These are phyloP conservation scores for Termitomyces heimii DNA, from an alignment of 768 basidiomycete genomes.

Conservation along the genomic window DNA sequence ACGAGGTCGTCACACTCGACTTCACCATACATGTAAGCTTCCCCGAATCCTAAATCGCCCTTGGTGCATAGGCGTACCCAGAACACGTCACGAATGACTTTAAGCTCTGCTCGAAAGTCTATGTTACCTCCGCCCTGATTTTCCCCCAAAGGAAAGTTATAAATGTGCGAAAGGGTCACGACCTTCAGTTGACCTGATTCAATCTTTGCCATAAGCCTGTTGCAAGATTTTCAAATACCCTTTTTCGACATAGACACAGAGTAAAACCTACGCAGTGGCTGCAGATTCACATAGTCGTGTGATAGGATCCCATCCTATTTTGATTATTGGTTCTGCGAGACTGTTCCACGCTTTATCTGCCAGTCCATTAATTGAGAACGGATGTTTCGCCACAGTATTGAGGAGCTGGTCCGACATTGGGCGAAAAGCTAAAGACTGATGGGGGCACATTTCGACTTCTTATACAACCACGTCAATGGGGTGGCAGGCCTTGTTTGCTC, in stretches of 20 bases:
- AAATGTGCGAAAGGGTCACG: neutral
- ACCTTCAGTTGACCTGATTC: neutral
- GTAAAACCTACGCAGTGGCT: neutral
- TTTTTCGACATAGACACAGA: neutral
- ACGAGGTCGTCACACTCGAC: constrained; percentile 64
- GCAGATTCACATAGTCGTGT: neutral
- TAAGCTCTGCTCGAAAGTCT: neutral
- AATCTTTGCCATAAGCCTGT: neutral
- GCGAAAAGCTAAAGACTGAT: neutral
- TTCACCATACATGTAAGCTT: constrained; percentile 77
- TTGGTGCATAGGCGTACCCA: constrained; percentile 54
- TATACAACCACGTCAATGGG: neutral
- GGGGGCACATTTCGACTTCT: neutral
- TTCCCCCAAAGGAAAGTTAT: neutral
- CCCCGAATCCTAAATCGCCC: constrained; percentile 69
- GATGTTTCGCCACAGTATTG: neutral
- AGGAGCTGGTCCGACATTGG: neutral
- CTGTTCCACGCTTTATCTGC: neutral
- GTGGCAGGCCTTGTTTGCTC: too few species aligned
- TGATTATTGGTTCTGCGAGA: neutral
- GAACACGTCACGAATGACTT: constrained; percentile 42
- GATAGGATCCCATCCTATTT: neutral
- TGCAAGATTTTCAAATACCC: too few species aligned
- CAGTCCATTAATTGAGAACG: neutral
- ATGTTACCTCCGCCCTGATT: too few species aligned